Evolutionary conservation across 768 basidiomycete genomes (phyloP).

Genomic region (Brasilioporus rufonigricans): DNA sequence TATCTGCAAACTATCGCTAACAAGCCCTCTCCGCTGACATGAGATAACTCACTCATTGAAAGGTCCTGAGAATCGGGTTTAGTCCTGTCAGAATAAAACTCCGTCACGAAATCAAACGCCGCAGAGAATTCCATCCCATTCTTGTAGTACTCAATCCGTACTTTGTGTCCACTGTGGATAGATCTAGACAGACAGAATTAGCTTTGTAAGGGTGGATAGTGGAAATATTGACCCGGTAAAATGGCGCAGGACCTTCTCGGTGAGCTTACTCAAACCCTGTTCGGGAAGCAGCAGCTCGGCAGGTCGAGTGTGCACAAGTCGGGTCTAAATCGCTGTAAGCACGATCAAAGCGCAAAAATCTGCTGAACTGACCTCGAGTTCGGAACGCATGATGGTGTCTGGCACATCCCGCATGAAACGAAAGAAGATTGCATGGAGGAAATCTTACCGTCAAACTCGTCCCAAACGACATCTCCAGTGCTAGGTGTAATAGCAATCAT

Average conservation of each 20-base stretch:
- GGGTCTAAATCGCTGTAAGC: slow-evolving; percentile 54
- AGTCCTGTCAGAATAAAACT: slow-evolving; percentile 61
- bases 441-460: slow-evolving; percentile 74
- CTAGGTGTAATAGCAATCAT: slow-evolving; percentile 80
- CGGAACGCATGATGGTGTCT: slow-evolving; percentile 84
- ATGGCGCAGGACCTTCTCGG: slow-evolving; percentile 72
- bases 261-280: slow-evolving; percentile 58
- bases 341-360: not conserved
- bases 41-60: slow-evolving; percentile 14
- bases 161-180: slow-evolving; percentile 38
- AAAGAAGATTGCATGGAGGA: not conserved
- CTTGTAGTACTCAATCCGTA: slow-evolving; percentile 64
- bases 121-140: slow-evolving; percentile 56
- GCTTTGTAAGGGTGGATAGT: slow-evolving; percentile 2
- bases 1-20: slow-evolving; percentile 38
- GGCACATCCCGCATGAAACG: slow-evolving; percentile 6
- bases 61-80: slow-evolving; percentile 40
- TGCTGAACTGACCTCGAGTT: slow-evolving; percentile 66
- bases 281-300: slow-evolving; percentile 73
- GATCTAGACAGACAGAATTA: slow-evolving; percentile 30
- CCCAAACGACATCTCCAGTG: slow-evolving; percentile 93
- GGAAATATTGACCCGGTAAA: slow-evolving; percentile 54
- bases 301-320: slow-evolving; percentile 82
- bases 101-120: slow-evolving; percentile 64
- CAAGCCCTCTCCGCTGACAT: not conserved